Conservation (phyloP, 495 filamentous ascomycete species). For the Daldinia vernicosa region DNA sequence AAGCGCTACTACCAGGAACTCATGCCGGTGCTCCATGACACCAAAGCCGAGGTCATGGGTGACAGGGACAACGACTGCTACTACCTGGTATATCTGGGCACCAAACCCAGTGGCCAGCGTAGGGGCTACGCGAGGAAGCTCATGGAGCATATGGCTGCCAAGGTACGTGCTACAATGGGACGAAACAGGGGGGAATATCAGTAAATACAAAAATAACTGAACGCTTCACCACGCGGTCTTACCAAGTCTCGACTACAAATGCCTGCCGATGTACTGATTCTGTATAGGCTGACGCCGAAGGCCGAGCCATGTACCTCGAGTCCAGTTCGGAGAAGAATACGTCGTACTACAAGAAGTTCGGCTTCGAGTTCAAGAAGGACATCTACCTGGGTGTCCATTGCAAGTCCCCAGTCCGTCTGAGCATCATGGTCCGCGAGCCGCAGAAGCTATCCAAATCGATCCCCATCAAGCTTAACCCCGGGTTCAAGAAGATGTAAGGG, state of each 20-base stretch:
- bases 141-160: constrained; percentile 69
- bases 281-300: constrained; percentile 69
- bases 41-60: constrained; percentile 72
- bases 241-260: neutral
- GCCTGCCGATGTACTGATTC: constrained; percentile 25
- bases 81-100: constrained; percentile 84
- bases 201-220: neutral
- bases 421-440: constrained; percentile 81
- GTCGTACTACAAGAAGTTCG: constrained; percentile 73
- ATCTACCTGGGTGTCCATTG: constrained; percentile 66
- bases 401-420: constrained; percentile 68
- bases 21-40: constrained; percentile 75
- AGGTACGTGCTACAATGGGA: constrained; percentile 55
- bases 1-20: constrained; percentile 80
- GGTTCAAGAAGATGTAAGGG: constrained; percentile 39
- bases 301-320: constrained; percentile 75
- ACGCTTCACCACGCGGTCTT: neutral
- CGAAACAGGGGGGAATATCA: neutral
- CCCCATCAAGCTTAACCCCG: constrained; percentile 48
- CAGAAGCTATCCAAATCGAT: constrained; percentile 48
- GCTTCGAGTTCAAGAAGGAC: constrained; percentile 67
- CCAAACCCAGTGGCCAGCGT: constrained; percentile 68
- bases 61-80: constrained; percentile 69
- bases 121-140: constrained; percentile 75
- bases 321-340: constrained; percentile 73